Evolutionary conservation across 1,139 yeast species (phyloP).

Genomic region (Hyphopichia khmerensis): DNA sequence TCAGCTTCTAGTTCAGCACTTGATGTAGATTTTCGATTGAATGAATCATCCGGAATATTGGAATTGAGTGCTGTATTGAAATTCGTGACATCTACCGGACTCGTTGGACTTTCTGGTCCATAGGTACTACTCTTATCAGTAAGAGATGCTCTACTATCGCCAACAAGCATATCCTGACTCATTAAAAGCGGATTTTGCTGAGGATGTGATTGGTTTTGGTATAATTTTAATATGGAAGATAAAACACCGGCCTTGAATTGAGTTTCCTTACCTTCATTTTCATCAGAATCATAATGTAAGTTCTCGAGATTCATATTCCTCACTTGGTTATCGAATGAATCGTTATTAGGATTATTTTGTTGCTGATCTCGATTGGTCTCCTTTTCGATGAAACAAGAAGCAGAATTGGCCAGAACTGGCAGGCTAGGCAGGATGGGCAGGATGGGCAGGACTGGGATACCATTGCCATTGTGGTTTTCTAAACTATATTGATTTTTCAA

Average conservation of each 20-base stretch:
- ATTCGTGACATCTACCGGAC: constrained; percentile 23
- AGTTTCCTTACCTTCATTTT: constrained; percentile 44
- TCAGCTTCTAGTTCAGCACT: constrained; percentile 13
- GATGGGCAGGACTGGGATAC: background rate
- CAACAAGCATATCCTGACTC: constrained; percentile 6
- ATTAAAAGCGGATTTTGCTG: background rate
- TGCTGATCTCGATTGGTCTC: background rate
- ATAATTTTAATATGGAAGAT: constrained; percentile 69
- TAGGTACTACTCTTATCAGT: constrained; percentile 2
- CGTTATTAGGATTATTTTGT: background rate
- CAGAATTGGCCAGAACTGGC: background rate
- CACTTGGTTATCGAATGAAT: background rate
- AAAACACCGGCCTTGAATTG: constrained; percentile 65
- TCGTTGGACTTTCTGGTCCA: constrained; percentile 11
- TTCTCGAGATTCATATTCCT: background rate
- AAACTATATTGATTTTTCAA: background rate
- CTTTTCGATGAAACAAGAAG: background rate
- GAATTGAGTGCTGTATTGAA: constrained; percentile 6
- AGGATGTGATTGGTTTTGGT: constrained; percentile 33
- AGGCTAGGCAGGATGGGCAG: background rate
- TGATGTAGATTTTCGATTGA: background rate
- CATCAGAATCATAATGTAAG: background rate
- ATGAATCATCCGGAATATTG: background rate
- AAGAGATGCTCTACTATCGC: background rate
- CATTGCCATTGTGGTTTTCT: background rate